Conservation (phyloP, 257 asterid species). For the Leonotis leonurus region DNA sequence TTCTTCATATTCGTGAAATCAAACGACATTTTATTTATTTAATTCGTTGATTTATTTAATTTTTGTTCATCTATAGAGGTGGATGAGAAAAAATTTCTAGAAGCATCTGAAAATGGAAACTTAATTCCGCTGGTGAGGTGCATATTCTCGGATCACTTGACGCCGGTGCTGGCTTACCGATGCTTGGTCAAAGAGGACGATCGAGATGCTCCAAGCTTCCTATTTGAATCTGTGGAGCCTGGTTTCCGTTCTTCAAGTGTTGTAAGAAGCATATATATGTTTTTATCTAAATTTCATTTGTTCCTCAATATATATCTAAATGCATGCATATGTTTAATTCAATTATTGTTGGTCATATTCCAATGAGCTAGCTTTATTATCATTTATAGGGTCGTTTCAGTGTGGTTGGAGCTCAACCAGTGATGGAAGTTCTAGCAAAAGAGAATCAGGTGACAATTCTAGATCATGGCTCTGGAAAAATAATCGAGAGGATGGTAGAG, state of each 20-base stretch:
- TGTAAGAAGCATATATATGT: conserved; percentile 33
- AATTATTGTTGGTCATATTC: neutral
- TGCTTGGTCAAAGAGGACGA: conserved; percentile 91
- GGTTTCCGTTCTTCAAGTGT: conserved; percentile 52
- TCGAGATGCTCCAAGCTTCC: conserved; percentile 83
- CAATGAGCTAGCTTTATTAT: neutral
- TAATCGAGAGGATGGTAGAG: conserved; percentile 39
- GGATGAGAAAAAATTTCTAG: conserved; percentile 53
- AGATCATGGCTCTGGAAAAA: conserved; percentile 52
- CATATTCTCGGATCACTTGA: conserved; percentile 88
- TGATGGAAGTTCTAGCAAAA: conserved; percentile 70
- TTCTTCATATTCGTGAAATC: neutral
- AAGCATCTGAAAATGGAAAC: conserved; percentile 59
- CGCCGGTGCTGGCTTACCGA: conserved; percentile 91
- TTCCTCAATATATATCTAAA: neutral
- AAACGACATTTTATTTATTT: too few relatives aligned
- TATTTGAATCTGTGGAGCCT: conserved; percentile 85
- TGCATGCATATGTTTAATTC: neutral
- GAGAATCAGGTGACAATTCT: conserved; percentile 60
- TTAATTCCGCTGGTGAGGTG: conserved; percentile 56
- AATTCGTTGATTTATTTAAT: neutral
- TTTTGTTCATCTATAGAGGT: conserved; percentile 26
- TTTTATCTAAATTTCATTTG: neutral
- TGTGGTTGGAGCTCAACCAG: conserved; percentile 80
- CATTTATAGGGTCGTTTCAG: conserved; percentile 77